phyloP scores from a whole-genome alignment of 2,329 filamentous ascomycete genomes.

The Penicillium sp. region DNA sequence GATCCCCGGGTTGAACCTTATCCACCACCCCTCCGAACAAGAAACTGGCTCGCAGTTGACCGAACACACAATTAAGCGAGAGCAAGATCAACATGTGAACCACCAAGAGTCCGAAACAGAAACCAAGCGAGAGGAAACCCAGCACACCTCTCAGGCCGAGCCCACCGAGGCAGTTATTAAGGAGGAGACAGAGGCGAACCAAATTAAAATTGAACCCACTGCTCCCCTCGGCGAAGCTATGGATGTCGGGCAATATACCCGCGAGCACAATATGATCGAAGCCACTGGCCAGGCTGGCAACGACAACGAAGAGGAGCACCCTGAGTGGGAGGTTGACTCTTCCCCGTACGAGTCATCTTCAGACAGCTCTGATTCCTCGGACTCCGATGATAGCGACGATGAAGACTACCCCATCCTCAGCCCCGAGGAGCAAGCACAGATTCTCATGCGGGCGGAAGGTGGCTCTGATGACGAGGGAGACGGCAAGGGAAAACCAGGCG shows the following conservation, averaged over 20 bases:
- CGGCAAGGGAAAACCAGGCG: conserved; percentile 38
- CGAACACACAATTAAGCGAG: conserved; percentile 1
- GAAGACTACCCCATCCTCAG: conserved; percentile 63
- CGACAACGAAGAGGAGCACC: conserved; percentile 45
- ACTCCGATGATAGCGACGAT: conserved; percentile 48
- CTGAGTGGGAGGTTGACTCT: conserved; percentile 79
- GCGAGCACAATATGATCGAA: conserved; percentile 6
- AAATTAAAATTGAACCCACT: not conserved
- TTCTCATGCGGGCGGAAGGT: conserved; percentile 74
- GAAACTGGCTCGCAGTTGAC: not conserved
- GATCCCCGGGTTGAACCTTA: conserved; percentile 34
- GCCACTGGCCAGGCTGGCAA: conserved; percentile 6
- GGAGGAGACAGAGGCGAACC: not conserved
- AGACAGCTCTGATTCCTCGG: conserved; percentile 53
- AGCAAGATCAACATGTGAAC: not conserved
- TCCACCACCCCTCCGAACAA: conserved; percentile 18
- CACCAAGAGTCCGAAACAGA: not conserved
- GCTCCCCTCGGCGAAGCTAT: conserved; percentile 18
- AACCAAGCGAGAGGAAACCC: not conserved
- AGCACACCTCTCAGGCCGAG: not conserved
- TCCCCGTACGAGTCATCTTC: conserved; percentile 62
- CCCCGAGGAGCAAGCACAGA: conserved; percentile 71
- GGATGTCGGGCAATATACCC: conserved; percentile 20
- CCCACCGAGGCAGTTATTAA: not conserved
- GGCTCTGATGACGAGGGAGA: conserved; percentile 70